Base-by-base conservation (phyloP, 805 yeast species). In the Candida ovalis region DNA sequence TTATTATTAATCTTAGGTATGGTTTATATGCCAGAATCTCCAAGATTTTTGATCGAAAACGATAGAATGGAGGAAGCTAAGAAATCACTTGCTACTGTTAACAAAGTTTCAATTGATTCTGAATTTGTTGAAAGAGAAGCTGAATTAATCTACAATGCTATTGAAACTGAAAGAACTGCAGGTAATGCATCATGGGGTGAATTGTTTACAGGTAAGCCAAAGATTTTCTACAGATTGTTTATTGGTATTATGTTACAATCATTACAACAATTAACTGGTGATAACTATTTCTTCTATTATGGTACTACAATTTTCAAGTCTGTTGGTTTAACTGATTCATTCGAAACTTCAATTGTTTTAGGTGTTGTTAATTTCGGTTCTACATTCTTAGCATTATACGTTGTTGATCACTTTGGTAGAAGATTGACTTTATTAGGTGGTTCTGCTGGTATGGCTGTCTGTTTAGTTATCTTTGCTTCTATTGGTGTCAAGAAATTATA, bases 191-290 rank as follows among this genome's bases (percentile, higher is more conserved):
- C 81, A 3, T 83, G 88, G 87, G 67, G 66, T 43, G 86, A 83
- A 59, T 75, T 82, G 45, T 60, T 84, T 53, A 74, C 78, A 22
- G 88, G 89, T 54, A 68, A 76, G 58, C 89, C 89, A 58, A 79
- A 74, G 71, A 75, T 82, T 57, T 66, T 76, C 61, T 64, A 69
- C 53, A 71, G 89, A 63, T 70, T 84, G 37, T 39, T 77, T 33
- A 70, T 80, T 55, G 90, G 90, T 60, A 63, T 80, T 41, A 54
- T 76, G 54, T 70, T 84, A 48, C 86, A 83, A 78, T 68, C 78
- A 15, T 67, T 84, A 67, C 88, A 83, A 68, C 90, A 85, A 69
- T 72, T 82, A 59, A 80, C 88, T 36, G 91, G 90, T 65, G 77
- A 82, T 60, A 83, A 84, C 69, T 83, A 81, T 60, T 76, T 84